These are phyloP conservation scores for Lasiosphaeris hirsuta DNA, from an alignment of 495 filamentous ascomycete species.

Conservation along the genomic window DNA sequence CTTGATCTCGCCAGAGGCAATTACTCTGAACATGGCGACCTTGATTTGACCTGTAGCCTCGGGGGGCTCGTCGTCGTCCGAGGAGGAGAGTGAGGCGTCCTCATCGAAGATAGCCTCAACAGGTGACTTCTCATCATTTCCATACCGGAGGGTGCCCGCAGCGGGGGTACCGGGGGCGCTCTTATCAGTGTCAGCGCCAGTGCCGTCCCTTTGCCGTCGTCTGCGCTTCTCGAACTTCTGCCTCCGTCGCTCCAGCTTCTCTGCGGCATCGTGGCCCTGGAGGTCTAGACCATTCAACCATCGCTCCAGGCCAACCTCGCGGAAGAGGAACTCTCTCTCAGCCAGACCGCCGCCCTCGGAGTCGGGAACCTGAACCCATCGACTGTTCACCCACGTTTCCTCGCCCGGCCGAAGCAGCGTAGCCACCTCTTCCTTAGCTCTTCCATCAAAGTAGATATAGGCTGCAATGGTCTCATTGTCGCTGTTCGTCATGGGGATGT, in stretches of 20 bases:
- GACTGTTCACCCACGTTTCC: constrained; percentile 97
- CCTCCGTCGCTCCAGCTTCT: constrained; percentile 80
- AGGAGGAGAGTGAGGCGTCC: constrained; percentile 69
- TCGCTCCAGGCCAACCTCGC: constrained; percentile 91
- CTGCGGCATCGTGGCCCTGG: constrained; percentile 77
- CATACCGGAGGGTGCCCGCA: constrained; percentile 68
- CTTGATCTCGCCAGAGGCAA: constrained; percentile 95
- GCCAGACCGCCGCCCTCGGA: constrained; percentile 91
- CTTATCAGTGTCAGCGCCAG: constrained; percentile 49
- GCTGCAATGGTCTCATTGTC: constrained; percentile 95
- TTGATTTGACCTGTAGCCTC: constrained; percentile 98
- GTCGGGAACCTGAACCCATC: constrained; percentile 92
- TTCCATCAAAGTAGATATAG: constrained; percentile 98
- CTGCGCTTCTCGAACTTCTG: constrained; percentile 86
- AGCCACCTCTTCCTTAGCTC: constrained; percentile 93
- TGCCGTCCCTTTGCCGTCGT: constrained; percentile 57
- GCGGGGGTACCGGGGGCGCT: not conserved
- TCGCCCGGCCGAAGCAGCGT: constrained; percentile 89
- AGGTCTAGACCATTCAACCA: constrained; percentile 95
- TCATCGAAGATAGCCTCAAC: constrained; percentile 71
- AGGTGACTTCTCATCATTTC: constrained; percentile 66
- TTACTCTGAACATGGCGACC: constrained; percentile 90
- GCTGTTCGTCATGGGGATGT: constrained; percentile 81
- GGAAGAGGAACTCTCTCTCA: constrained; percentile 95
- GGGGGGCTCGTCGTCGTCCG: constrained; percentile 83